Evolutionary conservation across 2,329 filamentous ascomycete species (phyloP), one percentile per base, ranked within the genome.

Genomic region (Beauveria sp.): DNA sequence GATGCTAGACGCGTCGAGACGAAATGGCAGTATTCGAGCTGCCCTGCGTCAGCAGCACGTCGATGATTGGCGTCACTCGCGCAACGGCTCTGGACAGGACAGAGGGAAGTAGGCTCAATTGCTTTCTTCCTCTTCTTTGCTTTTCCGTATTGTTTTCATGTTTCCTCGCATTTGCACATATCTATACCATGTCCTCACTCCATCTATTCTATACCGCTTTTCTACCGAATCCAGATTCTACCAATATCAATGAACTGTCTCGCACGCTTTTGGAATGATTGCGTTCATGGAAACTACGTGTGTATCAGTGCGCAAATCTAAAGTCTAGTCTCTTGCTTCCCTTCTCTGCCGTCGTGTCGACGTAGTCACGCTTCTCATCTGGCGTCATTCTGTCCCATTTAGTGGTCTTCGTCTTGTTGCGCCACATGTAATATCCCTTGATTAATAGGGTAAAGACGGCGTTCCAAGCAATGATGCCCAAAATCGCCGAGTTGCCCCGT

Each of bases 401-500:
- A 24, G 62, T 64, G n/a, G 76, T 75, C 46, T 75, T 72, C 20
- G 62, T 53, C 55, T 66, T 67, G 64, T 75, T 75, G n/a, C 74
- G 69, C 63, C 66, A 69, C 6, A 74, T 66, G 61, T 76, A 70
- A 65, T 73, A 75, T 0, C 49, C 49, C 67, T 73, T 74, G 9
- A 71, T 69, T 3, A 68, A 28, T 1, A 68, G 28, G 45, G 72
- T 72, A 16, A 74, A 54, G 1, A 66, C 65, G 20, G 73, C 67
- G 51, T 75, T 74, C 65, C 70, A 69, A 56, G 67, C 69, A 18
- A 66, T 72, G n/a, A 86, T 74, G 0, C 67, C 79, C n/a, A 88
- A 75, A 1, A 87, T 69, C 0, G 79, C 75, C 48, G 75, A 77
- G 66, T 88, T 87, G 1, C 83, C 85, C 0, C 77, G 51, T 3